phyloP scores from a whole-genome alignment of 2,329 filamentous ascomycete species.

The Pseudogymnoascus sp. region DNA sequence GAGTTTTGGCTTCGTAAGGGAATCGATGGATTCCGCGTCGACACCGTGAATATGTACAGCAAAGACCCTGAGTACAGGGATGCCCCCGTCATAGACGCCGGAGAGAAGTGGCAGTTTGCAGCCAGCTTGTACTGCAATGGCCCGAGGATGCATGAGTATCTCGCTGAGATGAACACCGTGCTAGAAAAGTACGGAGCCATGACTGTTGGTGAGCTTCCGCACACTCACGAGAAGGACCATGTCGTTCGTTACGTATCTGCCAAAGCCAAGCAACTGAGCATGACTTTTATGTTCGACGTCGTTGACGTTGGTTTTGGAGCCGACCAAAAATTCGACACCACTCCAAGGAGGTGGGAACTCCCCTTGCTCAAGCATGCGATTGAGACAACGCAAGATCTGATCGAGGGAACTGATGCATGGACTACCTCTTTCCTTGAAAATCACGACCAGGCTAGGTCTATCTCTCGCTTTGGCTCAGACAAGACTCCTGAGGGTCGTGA shows the following conservation, averaged over 20 bases:
- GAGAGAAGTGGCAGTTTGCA: conserved; percentile 42
- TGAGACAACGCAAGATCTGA: conserved; percentile 42
- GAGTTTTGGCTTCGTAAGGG: conserved; percentile 72
- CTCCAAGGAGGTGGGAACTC: conserved; percentile 36
- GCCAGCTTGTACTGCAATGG: conserved; percentile 49
- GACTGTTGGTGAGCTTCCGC: conserved; percentile 62
- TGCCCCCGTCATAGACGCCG: conserved; percentile 44
- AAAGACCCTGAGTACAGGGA: conserved; percentile 53
- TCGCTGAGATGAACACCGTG: conserved; percentile 57
- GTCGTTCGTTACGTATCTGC: conserved; percentile 54
- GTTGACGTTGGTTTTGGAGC: conserved; percentile 52
- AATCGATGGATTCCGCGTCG: conserved; percentile 66
- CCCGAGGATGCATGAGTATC: conserved; percentile 59
- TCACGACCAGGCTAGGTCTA: conserved; percentile 51
- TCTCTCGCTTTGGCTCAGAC: conserved; percentile 40
- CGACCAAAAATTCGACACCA: conserved; percentile 39
- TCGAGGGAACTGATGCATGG: conserved; percentile 46
- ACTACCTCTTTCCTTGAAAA: conserved; percentile 56
- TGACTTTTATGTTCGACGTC: conserved; percentile 62
- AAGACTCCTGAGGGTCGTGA: conserved; percentile 18
- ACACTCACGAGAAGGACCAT: conserved; percentile 48
- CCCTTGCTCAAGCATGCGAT: conserved; percentile 42
- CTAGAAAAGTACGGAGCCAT: conserved; percentile 55
- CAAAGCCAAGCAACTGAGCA: conserved; percentile 52
- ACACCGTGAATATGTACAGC: conserved; percentile 66